A percentile compares a stretch with the other conserved stretches of the same genome.
These are phyloP conservation scores for Thielaviopsis populi DNA, from an alignment of 2,329 filamentous ascomycete species.

Conservation along the genomic window DNA sequence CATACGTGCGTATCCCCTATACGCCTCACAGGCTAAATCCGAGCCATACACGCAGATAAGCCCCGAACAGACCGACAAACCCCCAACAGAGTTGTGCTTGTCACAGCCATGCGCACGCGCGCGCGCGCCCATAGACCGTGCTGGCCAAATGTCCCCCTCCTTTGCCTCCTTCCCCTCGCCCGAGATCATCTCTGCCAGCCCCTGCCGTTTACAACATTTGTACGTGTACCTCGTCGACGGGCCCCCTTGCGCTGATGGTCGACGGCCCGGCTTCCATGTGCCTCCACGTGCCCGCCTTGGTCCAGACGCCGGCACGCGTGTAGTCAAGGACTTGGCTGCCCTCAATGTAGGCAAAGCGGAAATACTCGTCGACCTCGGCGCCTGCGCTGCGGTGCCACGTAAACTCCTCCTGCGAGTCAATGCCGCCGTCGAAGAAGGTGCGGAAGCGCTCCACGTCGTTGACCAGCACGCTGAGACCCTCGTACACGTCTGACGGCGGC, in stretches of 20 bases:
- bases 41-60: too few species aligned
- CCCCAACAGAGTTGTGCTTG: background rate
- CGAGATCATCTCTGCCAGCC: too few species aligned
- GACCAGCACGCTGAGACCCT: slow-evolving; percentile 66
- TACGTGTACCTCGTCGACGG: slow-evolving; percentile 14
- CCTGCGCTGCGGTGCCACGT: slow-evolving; percentile 41
- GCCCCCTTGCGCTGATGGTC: slow-evolving; percentile 23
- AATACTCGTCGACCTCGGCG: slow-evolving; percentile 48
- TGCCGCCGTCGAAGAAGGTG: slow-evolving; percentile 49
- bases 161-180: background rate
- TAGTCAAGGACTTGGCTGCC: slow-evolving; percentile 54
- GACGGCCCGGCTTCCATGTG: slow-evolving; percentile 50
- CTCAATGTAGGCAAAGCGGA: slow-evolving; percentile 59
- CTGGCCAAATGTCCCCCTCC: background rate
- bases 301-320: slow-evolving; percentile 61
- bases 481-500: slow-evolving; percentile 37
- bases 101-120: background rate
- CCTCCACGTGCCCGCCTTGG: slow-evolving; percentile 46
- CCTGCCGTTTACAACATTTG: background rate
- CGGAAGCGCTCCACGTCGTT: slow-evolving; percentile 74
- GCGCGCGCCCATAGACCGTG: background rate
- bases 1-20: background rate
- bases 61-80: background rate
- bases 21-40: background rate
- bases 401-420: slow-evolving; percentile 32